phyloP scores from a whole-genome alignment of 164 flowering plant genomes.

The Vitis labrusca region DNA sequence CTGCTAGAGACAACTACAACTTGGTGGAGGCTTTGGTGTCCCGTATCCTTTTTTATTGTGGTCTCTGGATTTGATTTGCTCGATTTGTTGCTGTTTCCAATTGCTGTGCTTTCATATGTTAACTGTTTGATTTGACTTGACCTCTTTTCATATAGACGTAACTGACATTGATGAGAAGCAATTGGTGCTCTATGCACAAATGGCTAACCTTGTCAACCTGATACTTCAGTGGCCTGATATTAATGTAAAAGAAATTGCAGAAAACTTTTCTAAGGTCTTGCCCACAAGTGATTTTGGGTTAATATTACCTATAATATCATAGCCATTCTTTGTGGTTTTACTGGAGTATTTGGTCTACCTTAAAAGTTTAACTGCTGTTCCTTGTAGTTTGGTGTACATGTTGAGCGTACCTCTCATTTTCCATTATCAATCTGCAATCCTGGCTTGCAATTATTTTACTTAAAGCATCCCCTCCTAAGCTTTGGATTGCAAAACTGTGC shows the following conservation, averaged over 20 bases:
- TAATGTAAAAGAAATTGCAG: conserved; percentile 77
- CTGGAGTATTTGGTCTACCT: too few species aligned
- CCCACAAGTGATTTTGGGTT: neutral
- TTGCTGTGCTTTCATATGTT: neutral
- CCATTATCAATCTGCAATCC: too few species aligned
- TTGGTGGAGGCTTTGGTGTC: conserved; percentile 78
- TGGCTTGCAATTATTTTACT: too few species aligned
- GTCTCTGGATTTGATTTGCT: conserved; percentile 5
- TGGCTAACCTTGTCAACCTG: conserved; percentile 88
- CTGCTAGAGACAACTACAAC: conserved; percentile 64
- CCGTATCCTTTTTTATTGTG: conserved; percentile 69
- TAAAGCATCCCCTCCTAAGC: too few species aligned
- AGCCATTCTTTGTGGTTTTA: too few species aligned
- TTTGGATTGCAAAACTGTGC: too few species aligned
- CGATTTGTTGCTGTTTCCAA: neutral
- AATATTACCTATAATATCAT: neutral
- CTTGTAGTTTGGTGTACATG: too few species aligned
- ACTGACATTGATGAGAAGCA: conserved; percentile 74
- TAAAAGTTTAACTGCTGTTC: too few species aligned
- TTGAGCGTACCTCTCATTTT: too few species aligned
- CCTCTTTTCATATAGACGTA: conserved; percentile 53
- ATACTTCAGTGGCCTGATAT: conserved; percentile 70
- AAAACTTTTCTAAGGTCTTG: conserved; percentile 83
- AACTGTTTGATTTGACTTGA: conserved; percentile 35
- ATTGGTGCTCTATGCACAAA: conserved; percentile 85